Evolutionary conservation across 2,329 filamentous ascomycete genomes (phyloP).

Genomic region (Huntiella savannae): DNA sequence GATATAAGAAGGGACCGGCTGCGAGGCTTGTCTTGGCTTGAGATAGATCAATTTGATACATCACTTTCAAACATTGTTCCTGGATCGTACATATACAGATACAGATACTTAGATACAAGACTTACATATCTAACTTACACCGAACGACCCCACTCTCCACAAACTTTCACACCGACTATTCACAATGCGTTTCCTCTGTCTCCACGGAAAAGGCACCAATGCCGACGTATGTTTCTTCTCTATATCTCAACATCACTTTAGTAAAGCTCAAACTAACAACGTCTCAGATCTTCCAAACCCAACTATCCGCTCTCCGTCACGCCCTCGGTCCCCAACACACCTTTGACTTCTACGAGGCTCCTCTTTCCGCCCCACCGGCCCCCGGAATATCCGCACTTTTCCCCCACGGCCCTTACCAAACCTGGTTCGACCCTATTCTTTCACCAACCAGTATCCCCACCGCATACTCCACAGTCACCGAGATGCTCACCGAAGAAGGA

Average conservation of each 20-base stretch:
- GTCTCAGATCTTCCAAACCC: neutral
- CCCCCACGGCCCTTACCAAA: conserved; percentile 5
- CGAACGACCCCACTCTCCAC: no score
- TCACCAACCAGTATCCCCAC: neutral
- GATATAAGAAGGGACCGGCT: no score
- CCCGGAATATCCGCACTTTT: neutral
- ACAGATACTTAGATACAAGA: no score
- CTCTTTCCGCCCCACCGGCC: neutral
- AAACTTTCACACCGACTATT: neutral
- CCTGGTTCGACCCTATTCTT: conserved; percentile 4
- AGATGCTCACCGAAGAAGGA: conserved; percentile 11
- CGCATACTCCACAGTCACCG: conserved; percentile 4
- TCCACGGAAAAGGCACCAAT: conserved; percentile 12
- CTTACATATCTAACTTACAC: no score
- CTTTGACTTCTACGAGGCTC: conserved; percentile 4
- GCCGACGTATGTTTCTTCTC: neutral
- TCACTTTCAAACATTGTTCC: no score
- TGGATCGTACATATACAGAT: no score
- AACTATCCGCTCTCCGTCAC: neutral
- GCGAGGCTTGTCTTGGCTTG: no score
- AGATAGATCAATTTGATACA: no score
- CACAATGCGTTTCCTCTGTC: conserved; percentile 11
- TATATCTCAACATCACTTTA: neutral
- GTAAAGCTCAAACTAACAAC: neutral
- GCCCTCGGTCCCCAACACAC: neutral